Conservation (phyloP, 2,329 filamentous ascomycete species). For the Fusarium zealandicum region DNA sequence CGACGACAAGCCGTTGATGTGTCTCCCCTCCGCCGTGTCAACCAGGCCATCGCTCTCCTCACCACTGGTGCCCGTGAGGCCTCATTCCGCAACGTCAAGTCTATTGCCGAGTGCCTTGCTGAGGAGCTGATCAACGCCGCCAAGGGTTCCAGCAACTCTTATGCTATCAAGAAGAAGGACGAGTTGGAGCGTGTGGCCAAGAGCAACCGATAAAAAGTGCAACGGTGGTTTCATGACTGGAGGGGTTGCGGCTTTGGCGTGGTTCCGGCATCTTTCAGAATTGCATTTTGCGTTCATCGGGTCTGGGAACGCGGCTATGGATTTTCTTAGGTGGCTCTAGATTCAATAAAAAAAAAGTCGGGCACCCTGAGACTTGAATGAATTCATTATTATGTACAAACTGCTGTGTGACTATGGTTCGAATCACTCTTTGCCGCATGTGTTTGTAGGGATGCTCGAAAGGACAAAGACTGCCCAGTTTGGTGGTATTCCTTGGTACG, state of each 20-base stretch:
- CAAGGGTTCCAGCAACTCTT: constrained; percentile 99
- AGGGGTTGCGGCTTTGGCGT: constrained; percentile 53
- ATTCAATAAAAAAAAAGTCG: constrained; percentile 54
- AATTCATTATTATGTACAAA: constrained; percentile 35
- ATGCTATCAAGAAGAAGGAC: constrained; percentile 99
- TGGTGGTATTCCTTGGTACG: not conserved
- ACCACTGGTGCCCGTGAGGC: constrained; percentile 99
- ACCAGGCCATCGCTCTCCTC: constrained; percentile 99
- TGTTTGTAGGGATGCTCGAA: not conserved
- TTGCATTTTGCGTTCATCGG: constrained; percentile 56
- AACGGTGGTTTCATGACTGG: constrained; percentile 46
- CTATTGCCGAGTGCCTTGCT: constrained; percentile 98
- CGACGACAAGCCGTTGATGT: constrained; percentile 99
- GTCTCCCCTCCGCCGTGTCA: constrained; percentile 97
- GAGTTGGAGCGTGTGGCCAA: constrained; percentile 99
- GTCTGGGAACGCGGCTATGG: constrained; percentile 55
- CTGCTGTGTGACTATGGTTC: constrained; percentile 9
- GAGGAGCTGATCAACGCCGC: constrained; percentile 99
- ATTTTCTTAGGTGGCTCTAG: constrained; percentile 53
- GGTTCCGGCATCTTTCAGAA: constrained; percentile 56
- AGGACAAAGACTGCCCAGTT: not conserved
- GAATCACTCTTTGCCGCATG: not conserved
- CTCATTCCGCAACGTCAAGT: constrained; percentile 99
- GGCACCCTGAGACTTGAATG: constrained; percentile 51
- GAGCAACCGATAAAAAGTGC: constrained; percentile 93